A percentile compares a stretch with the other conserved stretches of the same genome.
phyloP scores from a whole-genome alignment of 768 basidiomycete species.

The Lactifluus hygrophoroides region DNA sequence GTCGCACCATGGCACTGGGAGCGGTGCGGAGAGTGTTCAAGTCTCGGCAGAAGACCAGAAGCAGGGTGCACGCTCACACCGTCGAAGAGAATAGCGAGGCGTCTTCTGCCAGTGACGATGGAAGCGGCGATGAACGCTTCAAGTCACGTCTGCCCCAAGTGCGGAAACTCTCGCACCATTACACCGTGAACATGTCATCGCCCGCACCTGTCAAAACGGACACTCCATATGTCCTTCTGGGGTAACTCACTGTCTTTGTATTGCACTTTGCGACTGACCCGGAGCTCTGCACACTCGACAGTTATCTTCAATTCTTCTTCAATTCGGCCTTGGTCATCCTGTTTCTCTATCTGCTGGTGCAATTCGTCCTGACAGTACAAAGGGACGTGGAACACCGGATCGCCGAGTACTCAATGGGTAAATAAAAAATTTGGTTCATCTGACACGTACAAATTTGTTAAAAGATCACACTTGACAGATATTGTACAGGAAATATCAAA shows the following conservation, averaged over 20 bases:
- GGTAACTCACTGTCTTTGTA: slow-evolving; percentile 46
- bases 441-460: slow-evolving; percentile 8
- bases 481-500: slow-evolving; percentile 88
- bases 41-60: slow-evolving; percentile 43
- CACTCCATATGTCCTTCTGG: slow-evolving; percentile 73
- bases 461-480: slow-evolving; percentile 36
- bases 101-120: slow-evolving; percentile 44
- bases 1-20: slow-evolving; percentile 52
- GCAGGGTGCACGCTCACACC: slow-evolving; percentile 21
- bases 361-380: slow-evolving; percentile 85
- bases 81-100: slow-evolving; percentile 27
- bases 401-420: slow-evolving; percentile 83
- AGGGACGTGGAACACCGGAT: slow-evolving; percentile 84
- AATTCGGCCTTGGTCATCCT: slow-evolving; percentile 77
- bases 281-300: slow-evolving; percentile 23
- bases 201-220: slow-evolving; percentile 49
- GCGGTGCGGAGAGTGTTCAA: slow-evolving; percentile 59
- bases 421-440: slow-evolving; percentile 24
- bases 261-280: slow-evolving; percentile 12
- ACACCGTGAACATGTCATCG: slow-evolving; percentile 73
- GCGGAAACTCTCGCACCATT: slow-evolving; percentile 65
- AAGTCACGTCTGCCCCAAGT: slow-evolving; percentile 28
- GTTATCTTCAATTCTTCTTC: slow-evolving; percentile 93
- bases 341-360: slow-evolving; percentile 75
- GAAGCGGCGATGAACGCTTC: slow-evolving; percentile 27